Conservation (phyloP, 2,329 filamentous ascomycete species). For the Fusarium globosum region DNA sequence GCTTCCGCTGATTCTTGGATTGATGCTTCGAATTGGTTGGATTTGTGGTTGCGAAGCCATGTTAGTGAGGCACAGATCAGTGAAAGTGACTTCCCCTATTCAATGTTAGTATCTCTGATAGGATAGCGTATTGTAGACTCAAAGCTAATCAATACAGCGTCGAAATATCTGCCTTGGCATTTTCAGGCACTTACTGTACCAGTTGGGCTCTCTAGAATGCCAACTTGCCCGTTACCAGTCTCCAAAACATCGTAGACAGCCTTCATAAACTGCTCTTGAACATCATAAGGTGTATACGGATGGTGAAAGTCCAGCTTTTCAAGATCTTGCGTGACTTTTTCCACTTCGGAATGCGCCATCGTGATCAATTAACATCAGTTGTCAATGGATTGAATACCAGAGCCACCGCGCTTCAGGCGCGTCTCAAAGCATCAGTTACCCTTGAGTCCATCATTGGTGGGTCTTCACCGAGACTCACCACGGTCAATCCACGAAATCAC, state of each 20-base stretch:
- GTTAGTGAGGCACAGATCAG: constrained; percentile 90
- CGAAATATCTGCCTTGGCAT: no score
- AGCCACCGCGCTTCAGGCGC: constrained; percentile 16
- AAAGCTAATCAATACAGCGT: no score
- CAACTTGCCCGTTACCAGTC: constrained; percentile 75
- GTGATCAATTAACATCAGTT: background rate
- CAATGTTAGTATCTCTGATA: constrained; percentile 4
- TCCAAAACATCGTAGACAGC: constrained; percentile 83
- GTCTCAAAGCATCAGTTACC: constrained; percentile 21
- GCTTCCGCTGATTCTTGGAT: constrained; percentile 57
- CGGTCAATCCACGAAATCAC: constrained; percentile 45
- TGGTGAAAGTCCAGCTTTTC: constrained; percentile 77
- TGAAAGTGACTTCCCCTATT: constrained; percentile 86
- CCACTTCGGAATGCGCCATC: constrained; percentile 36
- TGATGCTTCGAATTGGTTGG: constrained; percentile 63
- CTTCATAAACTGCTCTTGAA: constrained; percentile 89
- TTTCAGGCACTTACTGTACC: constrained; percentile 66
- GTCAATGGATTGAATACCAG: background rate
- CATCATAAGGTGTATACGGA: constrained; percentile 87
- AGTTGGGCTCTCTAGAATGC: constrained; percentile 93
- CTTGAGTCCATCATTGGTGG: constrained; percentile 31
- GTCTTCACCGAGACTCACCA: constrained; percentile 35
- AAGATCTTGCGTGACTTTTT: constrained; percentile 36
- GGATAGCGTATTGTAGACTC: background rate
- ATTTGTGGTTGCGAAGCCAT: constrained; percentile 89